Conservation (phyloP, 169 alveolate genomes). For the Plasmodium fragile region DNA sequence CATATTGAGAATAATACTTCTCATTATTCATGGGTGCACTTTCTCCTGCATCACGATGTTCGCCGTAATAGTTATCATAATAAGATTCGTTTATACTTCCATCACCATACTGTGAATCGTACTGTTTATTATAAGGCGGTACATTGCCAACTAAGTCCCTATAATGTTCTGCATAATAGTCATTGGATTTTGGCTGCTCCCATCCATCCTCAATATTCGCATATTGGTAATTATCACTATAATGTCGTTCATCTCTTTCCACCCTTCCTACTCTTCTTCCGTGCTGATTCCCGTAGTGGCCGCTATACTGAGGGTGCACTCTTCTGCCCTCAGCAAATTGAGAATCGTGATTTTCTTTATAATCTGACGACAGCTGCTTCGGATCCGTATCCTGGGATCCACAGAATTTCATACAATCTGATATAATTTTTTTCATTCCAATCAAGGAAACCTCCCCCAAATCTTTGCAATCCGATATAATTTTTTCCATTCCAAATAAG, state of each 20-base stretch:
- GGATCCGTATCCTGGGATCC: background rate
- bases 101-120: background rate
- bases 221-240: background rate
- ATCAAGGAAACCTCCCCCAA: background rate
- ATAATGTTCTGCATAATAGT: background rate
- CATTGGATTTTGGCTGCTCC: background rate
- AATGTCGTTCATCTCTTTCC: background rate
- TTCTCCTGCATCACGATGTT: background rate
- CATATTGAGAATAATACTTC: background rate
- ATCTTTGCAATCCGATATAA: constrained; percentile 1
- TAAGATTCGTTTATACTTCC: background rate
- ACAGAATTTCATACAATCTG: background rate
- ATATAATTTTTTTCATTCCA: background rate
- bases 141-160: background rate
- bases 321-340: background rate
- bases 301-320: background rate
- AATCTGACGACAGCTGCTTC: background rate
- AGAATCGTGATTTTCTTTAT: background rate
- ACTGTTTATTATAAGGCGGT: background rate
- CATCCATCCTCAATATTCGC: background rate
- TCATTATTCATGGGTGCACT: background rate
- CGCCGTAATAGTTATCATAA: background rate
- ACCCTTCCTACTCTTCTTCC: background rate
- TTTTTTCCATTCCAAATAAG: background rate
- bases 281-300: background rate